phyloP scores from a whole-genome alignment of 202 grass and related monocot species.

The Saccharum hybrid region DNA sequence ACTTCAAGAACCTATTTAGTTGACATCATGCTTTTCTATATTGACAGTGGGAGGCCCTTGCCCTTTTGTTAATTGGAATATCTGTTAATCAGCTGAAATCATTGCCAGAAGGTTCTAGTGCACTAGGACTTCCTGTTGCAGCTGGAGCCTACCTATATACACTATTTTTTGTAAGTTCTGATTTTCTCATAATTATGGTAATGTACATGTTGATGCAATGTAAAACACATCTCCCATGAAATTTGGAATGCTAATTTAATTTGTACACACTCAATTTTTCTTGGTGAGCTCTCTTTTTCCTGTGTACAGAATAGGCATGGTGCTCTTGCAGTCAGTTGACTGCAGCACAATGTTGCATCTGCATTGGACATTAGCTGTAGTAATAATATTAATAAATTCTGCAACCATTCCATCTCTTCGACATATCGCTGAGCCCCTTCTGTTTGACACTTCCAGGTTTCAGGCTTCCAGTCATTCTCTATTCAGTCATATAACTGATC shows the following conservation, averaged over 20 bases:
- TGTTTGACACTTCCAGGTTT: slow-evolving; percentile 13
- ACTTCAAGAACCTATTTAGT: slow-evolving; percentile 22
- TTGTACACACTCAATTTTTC: neutral
- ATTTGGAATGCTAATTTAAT: neutral
- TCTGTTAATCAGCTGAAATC: slow-evolving; percentile 96
- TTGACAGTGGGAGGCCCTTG: slow-evolving; percentile 94
- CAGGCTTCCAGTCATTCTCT: neutral
- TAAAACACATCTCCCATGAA: neutral
- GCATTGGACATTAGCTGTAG: slow-evolving; percentile 24
- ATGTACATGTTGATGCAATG: slow-evolving; percentile 1
- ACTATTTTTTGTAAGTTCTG: slow-evolving; percentile 84
- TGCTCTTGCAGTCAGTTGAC: slow-evolving; percentile 3
- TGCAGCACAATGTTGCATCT: neutral
- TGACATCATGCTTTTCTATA: slow-evolving; percentile 41
- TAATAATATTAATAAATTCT: slow-evolving; percentile 9
- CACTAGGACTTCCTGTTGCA: slow-evolving; percentile 81
- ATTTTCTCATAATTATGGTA: slow-evolving; percentile 32
- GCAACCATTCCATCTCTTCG: neutral
- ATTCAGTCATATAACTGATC: slow-evolving; percentile 26
- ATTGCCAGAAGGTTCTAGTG: slow-evolving; percentile 79
- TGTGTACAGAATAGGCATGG: neutral
- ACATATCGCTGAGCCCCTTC: slow-evolving; percentile 11
- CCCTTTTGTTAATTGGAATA: slow-evolving; percentile 95
- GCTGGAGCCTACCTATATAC: slow-evolving; percentile 91
- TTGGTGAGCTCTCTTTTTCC: neutral